These are phyloP conservation scores for Discostella stelligera DNA, from an alignment of 352 stramenopile genomes.

Conservation along the genomic window DNA sequence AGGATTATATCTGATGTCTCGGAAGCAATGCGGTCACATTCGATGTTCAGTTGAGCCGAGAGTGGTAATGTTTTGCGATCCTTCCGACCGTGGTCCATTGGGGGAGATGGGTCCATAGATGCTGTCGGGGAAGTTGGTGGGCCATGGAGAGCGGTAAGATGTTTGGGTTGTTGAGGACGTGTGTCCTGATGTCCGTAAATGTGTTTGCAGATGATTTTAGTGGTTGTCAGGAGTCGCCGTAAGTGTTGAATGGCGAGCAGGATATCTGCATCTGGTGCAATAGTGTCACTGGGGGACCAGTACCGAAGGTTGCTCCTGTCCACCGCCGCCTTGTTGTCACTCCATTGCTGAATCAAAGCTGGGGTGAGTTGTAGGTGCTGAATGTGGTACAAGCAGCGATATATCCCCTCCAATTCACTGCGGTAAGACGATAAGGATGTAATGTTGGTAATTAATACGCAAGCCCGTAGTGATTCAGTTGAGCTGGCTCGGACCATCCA, in stretches of 20 bases:
- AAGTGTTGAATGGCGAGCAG: slow-evolving; percentile 18
- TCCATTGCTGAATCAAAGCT: slow-evolving; percentile 16
- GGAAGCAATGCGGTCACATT: slow-evolving; percentile 8
- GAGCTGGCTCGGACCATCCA: no score
- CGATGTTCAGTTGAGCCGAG: not conserved
- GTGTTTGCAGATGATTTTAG: no score
- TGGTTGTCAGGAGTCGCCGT: no score
- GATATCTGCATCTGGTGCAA: slow-evolving; percentile 18
- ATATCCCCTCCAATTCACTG: slow-evolving; percentile 16
- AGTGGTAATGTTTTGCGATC: not conserved
- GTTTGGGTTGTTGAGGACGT: no score
- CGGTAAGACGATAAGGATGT: slow-evolving; percentile 1
- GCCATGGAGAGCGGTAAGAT: no score
- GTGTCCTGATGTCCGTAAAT: no score
- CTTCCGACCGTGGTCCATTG: not conserved
- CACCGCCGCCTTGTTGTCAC: slow-evolving; percentile 17
- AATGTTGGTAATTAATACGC: not conserved
- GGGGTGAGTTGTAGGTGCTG: not conserved
- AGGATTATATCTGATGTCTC: not conserved
- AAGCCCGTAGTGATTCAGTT: not conserved
- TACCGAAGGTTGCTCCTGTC: not conserved
- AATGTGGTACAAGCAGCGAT: slow-evolving; percentile 2
- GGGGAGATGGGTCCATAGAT: no score
- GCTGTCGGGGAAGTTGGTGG: no score
- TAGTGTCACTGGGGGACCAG: not conserved